Percentiles rank a stretch among this genome's conserved stretches.
Conservation (phyloP, 2,329 filamentous ascomycete genomes). For the Microcyclospora tardicrescens region DNA sequence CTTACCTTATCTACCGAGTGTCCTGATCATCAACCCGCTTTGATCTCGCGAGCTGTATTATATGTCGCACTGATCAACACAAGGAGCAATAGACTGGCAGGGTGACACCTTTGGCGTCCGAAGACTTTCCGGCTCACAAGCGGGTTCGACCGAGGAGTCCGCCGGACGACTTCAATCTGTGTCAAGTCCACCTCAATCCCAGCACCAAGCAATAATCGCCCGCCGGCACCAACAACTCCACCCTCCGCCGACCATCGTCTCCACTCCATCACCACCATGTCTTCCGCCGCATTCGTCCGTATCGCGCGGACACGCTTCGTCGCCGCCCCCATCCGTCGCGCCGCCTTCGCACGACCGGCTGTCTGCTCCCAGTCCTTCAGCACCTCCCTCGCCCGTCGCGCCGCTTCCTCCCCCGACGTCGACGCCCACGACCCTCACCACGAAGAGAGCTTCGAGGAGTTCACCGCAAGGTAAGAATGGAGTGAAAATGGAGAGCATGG, state of each 20-base stretch:
- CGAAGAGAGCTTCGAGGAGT: constrained; percentile 98
- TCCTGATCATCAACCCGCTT: too few relatives aligned
- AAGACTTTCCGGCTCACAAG: too few relatives aligned
- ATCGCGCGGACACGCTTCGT: constrained; percentile 10
- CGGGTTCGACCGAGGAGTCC: too few relatives aligned
- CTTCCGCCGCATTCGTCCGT: constrained; percentile 13
- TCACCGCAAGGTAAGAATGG: constrained; percentile 71
- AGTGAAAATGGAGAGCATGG: neutral
- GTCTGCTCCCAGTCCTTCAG: constrained; percentile 30
- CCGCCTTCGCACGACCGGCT: constrained; percentile 5
- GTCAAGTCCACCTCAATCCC: too few relatives aligned
- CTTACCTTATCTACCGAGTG: too few relatives aligned
- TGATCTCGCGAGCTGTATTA: too few relatives aligned
- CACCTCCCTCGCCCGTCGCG: constrained; percentile 32
- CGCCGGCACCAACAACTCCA: neutral
- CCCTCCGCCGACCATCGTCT: constrained; percentile 1
- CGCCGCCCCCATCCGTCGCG: constrained; percentile 1
- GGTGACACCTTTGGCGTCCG: too few relatives aligned
- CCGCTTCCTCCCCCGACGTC: constrained; percentile 12
- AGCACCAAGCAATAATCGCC: too few relatives aligned
- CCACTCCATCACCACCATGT: constrained; percentile 7
- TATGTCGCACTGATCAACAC: too few relatives aligned
- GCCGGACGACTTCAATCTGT: too few relatives aligned
- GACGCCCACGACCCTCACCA: constrained; percentile 47
- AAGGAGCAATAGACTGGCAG: too few relatives aligned